These are phyloP conservation scores for Fusarium buharicum DNA, from an alignment of 2,329 filamentous ascomycete genomes.

Conservation along the genomic window DNA sequence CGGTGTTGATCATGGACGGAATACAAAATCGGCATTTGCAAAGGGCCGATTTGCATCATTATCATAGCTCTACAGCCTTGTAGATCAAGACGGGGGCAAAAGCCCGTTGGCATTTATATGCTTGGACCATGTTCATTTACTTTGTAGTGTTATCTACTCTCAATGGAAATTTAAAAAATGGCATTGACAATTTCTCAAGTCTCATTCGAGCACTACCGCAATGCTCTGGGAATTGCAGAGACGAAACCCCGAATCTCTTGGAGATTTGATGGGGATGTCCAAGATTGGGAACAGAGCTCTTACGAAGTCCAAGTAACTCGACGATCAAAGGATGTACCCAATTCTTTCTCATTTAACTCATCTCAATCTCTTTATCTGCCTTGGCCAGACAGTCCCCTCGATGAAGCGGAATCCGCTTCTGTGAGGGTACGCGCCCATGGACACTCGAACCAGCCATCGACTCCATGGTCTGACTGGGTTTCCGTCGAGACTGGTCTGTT, in stretches of 20 bases:
- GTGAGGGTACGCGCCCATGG: conserved; percentile 52
- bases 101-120: too few species aligned
- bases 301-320: conserved; percentile 57
- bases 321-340: conserved; percentile 1
- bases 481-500: conserved; percentile 51
- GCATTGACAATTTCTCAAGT: conserved; percentile 53
- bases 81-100: not conserved
- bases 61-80: too few species aligned
- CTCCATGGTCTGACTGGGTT: conserved; percentile 45
- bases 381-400: conserved; percentile 55
- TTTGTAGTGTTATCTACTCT: not conserved
- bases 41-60: not conserved
- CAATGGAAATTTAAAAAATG: conserved; percentile 40
- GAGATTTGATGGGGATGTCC: conserved; percentile 53
- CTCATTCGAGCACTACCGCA: conserved; percentile 56
- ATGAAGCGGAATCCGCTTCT: conserved; percentile 46
- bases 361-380: conserved; percentile 54
- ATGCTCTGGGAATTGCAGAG: conserved; percentile 57
- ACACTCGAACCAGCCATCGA: conserved; percentile 19
- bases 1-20: not conserved
- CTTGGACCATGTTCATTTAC: too few species aligned
- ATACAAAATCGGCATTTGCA: not conserved
- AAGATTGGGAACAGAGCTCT: conserved; percentile 55
- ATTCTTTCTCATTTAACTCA: conserved; percentile 47
- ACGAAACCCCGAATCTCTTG: conserved; percentile 58